These are phyloP conservation scores for Ophiostoma tasmaniense DNA, from an alignment of 2,329 filamentous ascomycete species.

Conservation along the genomic window DNA sequence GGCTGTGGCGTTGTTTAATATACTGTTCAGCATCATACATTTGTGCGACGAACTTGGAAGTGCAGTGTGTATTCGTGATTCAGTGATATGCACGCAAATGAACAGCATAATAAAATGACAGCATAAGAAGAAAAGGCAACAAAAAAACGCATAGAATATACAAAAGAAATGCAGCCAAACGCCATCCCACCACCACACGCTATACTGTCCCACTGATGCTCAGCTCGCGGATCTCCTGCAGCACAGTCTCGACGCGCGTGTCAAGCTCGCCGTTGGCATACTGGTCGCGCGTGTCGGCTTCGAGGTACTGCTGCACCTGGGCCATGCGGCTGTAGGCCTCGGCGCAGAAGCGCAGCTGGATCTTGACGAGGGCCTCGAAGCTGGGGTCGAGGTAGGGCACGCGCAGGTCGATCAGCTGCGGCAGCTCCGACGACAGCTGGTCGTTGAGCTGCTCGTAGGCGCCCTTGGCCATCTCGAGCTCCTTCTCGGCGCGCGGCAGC, in stretches of 20 bases:
- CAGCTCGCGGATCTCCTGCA: slow-evolving; percentile 93
- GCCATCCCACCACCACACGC: not conserved
- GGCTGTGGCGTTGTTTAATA: not conserved
- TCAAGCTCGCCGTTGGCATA: slow-evolving; percentile 92
- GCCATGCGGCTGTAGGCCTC: slow-evolving; percentile 98
- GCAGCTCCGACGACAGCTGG: slow-evolving; percentile 84
- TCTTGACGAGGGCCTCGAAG: slow-evolving; percentile 97
- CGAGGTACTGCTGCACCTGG: slow-evolving; percentile 96
- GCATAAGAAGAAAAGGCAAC: not conserved
- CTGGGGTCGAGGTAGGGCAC: slow-evolving; percentile 95
- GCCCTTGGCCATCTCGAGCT: slow-evolving; percentile 85
- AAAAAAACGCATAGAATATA: not conserved
- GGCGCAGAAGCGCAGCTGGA: slow-evolving; percentile 93
- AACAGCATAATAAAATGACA: not conserved
- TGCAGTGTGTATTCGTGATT: not conserved
- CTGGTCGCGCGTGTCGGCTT: slow-evolving; percentile 89
- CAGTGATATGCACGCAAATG: not conserved
- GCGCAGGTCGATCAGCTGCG: slow-evolving; percentile 90
- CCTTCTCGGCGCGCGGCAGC: slow-evolving; percentile 90
- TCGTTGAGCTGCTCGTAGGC: slow-evolving; percentile 97
- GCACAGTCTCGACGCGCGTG: slow-evolving; percentile 81
- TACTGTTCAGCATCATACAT: slow-evolving; percentile 1
- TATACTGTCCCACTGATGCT: slow-evolving; percentile 70
- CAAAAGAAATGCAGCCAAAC: not conserved
- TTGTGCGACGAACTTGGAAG: not conserved